Evolutionary conservation across 2,329 filamentous ascomycete genomes (phyloP).

Genomic region (Lecanoromycetidae sp.): DNA sequence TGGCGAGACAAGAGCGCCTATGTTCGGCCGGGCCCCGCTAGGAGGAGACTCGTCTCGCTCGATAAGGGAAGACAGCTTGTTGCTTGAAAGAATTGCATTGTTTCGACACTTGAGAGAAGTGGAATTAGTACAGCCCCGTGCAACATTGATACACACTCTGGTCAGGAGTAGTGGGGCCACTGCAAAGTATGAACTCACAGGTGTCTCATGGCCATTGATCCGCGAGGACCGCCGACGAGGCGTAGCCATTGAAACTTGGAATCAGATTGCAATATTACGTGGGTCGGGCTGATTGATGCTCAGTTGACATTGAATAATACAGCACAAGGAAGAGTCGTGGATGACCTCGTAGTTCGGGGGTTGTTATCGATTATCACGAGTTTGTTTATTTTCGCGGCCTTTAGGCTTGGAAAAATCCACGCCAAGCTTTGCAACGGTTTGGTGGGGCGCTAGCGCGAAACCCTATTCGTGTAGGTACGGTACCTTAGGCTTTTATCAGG

Average conservation of each 20-base stretch:
- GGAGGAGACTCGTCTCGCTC: slow-evolving; percentile 18
- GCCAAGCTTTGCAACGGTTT: no score
- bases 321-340: no score
- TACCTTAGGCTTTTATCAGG: no score
- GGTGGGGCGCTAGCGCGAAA: no score
- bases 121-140: slow-evolving; percentile 10
- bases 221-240: slow-evolving; percentile 20
- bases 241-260: slow-evolving; percentile 18
- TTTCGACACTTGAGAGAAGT: not conserved
- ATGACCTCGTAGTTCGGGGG: no score
- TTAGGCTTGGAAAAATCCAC: no score
- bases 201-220: slow-evolving; percentile 11
- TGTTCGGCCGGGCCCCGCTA: slow-evolving; percentile 9
- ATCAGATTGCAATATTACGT: no score
- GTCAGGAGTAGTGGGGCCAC: not conserved
- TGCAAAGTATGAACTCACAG: not conserved
- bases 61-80: slow-evolving; percentile 17
- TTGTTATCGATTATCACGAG: no score
- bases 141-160: not conserved
- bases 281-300: not conserved
- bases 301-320: no score
- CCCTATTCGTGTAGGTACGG: no score
- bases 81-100: not conserved
- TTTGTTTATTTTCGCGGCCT: no score
- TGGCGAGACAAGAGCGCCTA: slow-evolving; percentile 25